Evolutionary conservation across 768 basidiomycete species (phyloP).

Genomic region (Brasilioporus rufonigricans): DNA sequence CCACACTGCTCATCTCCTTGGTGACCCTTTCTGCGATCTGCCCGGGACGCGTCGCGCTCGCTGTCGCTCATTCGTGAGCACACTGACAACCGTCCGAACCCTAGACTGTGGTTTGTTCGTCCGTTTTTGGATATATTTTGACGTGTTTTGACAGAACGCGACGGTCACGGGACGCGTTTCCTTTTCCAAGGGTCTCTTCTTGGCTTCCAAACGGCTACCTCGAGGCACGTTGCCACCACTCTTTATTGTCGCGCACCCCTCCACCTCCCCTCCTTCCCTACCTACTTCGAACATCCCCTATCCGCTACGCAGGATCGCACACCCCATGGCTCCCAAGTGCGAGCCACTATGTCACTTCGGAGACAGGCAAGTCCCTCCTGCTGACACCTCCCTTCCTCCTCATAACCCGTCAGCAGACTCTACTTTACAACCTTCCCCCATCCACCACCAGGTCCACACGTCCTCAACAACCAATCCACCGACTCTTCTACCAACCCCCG

Average conservation of each 20-base stretch:
- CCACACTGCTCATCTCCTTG: not conserved
- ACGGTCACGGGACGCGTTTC: slow-evolving; percentile 37
- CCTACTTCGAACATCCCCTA: not conserved
- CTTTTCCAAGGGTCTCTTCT: slow-evolving; percentile 30
- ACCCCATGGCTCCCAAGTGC: slow-evolving; percentile 47
- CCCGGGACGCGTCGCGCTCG: not conserved
- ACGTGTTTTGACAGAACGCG: slow-evolving; percentile 29
- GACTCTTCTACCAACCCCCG: slow-evolving; percentile 56
- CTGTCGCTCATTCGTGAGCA: too few relatives aligned
- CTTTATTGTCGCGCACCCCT: slow-evolving; percentile 22
- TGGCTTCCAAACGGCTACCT: slow-evolving; percentile 26
- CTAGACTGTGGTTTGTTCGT: slow-evolving; percentile 18
- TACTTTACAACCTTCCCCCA: slow-evolving; percentile 89
- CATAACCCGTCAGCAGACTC: slow-evolving; percentile 46
- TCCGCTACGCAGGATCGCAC: slow-evolving; percentile 4
- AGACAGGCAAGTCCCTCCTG: slow-evolving; percentile 55
- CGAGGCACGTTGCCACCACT: slow-evolving; percentile 30
- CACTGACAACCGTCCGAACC: slow-evolving; percentile 17
- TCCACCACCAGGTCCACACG: slow-evolving; percentile 63
- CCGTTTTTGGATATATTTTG: slow-evolving; percentile 19
- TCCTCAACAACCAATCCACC: slow-evolving; percentile 57
- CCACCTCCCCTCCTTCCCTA: slow-evolving; percentile 1
- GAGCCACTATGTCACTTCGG: slow-evolving; percentile 79
- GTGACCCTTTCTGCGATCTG: not conserved
- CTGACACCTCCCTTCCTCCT: slow-evolving; percentile 5